Evolutionary conservation across 2,329 filamentous ascomycete species (phyloP).

Genomic region (Blumeria graminis): DNA sequence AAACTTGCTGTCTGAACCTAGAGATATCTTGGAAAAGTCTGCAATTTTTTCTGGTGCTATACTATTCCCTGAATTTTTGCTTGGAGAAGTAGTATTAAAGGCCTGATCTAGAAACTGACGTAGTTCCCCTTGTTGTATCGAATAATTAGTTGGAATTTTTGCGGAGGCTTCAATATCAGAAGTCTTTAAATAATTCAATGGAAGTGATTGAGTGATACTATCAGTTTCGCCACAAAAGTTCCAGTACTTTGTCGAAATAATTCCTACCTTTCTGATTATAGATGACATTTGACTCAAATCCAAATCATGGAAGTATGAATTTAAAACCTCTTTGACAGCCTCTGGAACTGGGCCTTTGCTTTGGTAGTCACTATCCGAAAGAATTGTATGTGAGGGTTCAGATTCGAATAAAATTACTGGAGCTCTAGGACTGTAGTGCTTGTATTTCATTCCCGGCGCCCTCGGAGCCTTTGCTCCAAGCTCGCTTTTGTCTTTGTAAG

Average conservation of each 20-base stretch:
- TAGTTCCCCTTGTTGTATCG: constrained; percentile 4
- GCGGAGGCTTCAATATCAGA: no score
- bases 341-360: background rate
- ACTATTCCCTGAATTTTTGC: no score
- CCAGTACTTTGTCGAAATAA: constrained; percentile 19
- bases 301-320: no score
- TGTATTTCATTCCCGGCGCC: constrained; percentile 96
- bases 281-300: no score
- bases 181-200: no score
- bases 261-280: constrained; percentile 8
- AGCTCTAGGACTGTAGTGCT: constrained; percentile 86
- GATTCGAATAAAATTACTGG: constrained; percentile 62
- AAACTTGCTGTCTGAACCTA: constrained; percentile 44
- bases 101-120: background rate
- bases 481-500: constrained; percentile 54
- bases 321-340: background rate
- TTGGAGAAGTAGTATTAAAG: background rate
- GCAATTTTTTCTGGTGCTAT: constrained; percentile 4
- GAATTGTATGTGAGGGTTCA: background rate
- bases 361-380: background rate
- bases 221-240: no score
- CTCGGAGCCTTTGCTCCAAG: constrained; percentile 42
- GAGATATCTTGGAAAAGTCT: constrained; percentile 34
- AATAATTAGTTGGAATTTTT: background rate
- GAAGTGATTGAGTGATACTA: no score